A percentile compares a stretch with the other conserved stretches of the same genome.
Evolutionary conservation across 2,329 filamentous ascomycete species (phyloP).

Genomic region (Penicillium olsonii): DNA sequence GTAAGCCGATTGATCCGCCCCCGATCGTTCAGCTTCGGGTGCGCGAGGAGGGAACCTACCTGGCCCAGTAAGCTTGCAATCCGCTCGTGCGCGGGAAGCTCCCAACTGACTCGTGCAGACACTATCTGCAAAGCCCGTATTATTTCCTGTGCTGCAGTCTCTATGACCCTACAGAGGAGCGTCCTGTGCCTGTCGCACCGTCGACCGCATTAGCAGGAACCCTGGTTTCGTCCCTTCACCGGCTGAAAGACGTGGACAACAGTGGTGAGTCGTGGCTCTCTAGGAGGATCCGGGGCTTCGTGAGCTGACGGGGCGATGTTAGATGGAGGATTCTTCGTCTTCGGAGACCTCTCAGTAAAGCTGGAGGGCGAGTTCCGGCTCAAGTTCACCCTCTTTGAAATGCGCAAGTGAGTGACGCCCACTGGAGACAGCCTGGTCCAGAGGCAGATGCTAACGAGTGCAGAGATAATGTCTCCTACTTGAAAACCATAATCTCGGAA

Average conservation of each 20-base stretch:
- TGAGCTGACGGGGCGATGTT: conserved; percentile 5
- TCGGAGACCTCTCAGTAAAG: conserved; percentile 80
- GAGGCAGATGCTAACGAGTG: conserved; percentile 19
- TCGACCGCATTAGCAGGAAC: conserved; percentile 67
- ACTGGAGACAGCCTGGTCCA: not conserved
- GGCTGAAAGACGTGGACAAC: conserved; percentile 76
- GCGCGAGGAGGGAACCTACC: conserved; percentile 48
- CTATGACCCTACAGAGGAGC: conserved; percentile 52
- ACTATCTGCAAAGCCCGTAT: conserved; percentile 66
- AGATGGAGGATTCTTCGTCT: conserved; percentile 88
- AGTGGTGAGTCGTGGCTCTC: conserved; percentile 45
- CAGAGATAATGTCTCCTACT: conserved; percentile 50
- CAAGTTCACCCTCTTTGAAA: conserved; percentile 76
- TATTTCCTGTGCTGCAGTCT: conserved; percentile 63
- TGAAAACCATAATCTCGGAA: conserved; percentile 61
- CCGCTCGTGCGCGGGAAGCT: conserved; percentile 3
- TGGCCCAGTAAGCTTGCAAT: conserved; percentile 58
- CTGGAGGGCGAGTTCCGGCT: conserved; percentile 71
- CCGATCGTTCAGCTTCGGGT: conserved; percentile 75
- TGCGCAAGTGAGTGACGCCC: conserved; percentile 55
- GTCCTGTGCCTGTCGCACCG: conserved; percentile 45
- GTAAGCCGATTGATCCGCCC: conserved; percentile 82
- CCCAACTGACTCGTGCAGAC: conserved; percentile 41
- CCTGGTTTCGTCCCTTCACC: conserved; percentile 76
- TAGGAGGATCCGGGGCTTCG: not conserved